Conservation (phyloP, 208 protist genomes). For the Leptomonas seymouri region DNA sequence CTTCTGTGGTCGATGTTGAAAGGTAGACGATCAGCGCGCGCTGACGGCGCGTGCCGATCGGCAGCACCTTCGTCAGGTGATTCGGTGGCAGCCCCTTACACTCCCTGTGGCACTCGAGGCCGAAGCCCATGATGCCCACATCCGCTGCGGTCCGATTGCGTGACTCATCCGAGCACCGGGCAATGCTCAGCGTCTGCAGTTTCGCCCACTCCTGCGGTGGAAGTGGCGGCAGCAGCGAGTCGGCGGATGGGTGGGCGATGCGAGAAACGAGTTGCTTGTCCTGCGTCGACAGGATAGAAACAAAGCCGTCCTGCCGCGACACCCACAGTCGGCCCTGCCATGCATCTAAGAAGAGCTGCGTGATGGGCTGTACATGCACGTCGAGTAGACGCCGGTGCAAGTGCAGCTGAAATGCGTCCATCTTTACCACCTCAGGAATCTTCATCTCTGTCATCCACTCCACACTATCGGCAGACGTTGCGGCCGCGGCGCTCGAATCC, state of each 20-base stretch:
- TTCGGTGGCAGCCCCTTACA: constrained; percentile 46
- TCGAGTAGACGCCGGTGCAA: constrained; percentile 65
- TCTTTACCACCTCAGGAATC: constrained; percentile 28
- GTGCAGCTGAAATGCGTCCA: constrained; percentile 52
- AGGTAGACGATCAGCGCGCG: constrained; percentile 34
- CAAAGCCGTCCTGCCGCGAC: constrained; percentile 73
- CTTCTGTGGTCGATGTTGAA: neutral
- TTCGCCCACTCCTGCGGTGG: constrained; percentile 50
- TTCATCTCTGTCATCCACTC: constrained; percentile 27
- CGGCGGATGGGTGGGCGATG: constrained; percentile 69
- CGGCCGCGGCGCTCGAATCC: neutral
- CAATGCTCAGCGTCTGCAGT: constrained; percentile 33
- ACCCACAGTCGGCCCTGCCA: constrained; percentile 61
- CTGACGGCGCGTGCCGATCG: constrained; percentile 41
- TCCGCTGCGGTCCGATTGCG: constrained; percentile 1
- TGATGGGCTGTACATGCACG: constrained; percentile 76
- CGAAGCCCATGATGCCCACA: constrained; percentile 21
- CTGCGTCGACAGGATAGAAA: constrained; percentile 74
- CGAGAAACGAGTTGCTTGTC: constrained; percentile 67
- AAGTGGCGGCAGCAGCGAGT: constrained; percentile 53
- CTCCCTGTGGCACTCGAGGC: constrained; percentile 68
- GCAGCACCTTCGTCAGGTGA: constrained; percentile 59
- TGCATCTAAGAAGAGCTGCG: constrained; percentile 68
- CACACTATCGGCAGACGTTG: neutral
- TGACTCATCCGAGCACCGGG: constrained; percentile 6